phyloP scores from a whole-genome alignment of 257 asterid genomes.

The Thymus quinquecostatus region DNA sequence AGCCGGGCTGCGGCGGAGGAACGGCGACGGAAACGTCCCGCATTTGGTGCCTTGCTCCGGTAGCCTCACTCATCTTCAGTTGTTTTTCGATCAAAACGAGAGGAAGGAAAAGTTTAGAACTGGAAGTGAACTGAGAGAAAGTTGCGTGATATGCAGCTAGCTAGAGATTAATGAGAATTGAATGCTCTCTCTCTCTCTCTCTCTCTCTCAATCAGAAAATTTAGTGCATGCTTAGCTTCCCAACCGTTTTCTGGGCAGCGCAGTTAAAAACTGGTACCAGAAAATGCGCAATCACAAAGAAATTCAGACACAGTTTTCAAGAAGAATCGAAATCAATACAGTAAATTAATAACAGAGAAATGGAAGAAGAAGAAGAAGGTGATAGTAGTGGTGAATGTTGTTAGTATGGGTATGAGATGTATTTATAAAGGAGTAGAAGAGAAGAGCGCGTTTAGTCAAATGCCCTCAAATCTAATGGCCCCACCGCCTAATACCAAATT shows the following conservation, averaged over 20 bases:
- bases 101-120: constrained; percentile 11
- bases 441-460: constrained; percentile 36
- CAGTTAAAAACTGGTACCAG: constrained; percentile 32
- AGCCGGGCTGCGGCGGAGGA: constrained; percentile 38
- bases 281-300: constrained; percentile 3
- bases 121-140: constrained; percentile 5
- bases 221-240: constrained; percentile 30
- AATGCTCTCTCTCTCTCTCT: constrained; percentile 8
- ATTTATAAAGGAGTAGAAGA: constrained; percentile 38
- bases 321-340: neutral
- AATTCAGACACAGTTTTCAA: constrained; percentile 36
- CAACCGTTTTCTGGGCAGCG: constrained; percentile 34
- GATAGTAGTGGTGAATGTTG: neutral
- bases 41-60: constrained; percentile 42
- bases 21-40: constrained; percentile 50
- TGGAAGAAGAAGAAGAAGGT: neutral
- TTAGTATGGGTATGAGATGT: neutral
- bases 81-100: neutral
- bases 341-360: too few species aligned
- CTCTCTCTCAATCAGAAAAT: constrained; percentile 9
- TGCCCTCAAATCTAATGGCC: neutral
- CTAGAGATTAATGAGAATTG: constrained; percentile 27
- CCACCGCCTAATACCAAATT: neutral
- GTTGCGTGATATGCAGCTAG: neutral
- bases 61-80: constrained; percentile 52